Conservation (phyloP, 768 basidiomycete genomes). For the Tremella fuciformis region DNA sequence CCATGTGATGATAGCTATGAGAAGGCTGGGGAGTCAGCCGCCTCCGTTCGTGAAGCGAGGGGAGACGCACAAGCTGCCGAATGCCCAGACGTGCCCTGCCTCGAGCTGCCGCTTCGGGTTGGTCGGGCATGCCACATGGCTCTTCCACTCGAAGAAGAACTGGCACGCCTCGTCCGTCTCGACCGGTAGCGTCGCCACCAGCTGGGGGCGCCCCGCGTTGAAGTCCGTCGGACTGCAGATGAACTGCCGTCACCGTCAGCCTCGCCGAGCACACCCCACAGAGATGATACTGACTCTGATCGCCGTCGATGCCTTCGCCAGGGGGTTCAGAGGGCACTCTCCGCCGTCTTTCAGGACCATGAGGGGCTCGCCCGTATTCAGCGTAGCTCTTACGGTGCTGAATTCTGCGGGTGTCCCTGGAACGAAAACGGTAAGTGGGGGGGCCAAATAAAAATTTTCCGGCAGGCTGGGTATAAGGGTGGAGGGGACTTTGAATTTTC, state of each 20-base stretch:
- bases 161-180: slow-evolving; percentile 67
- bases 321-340: slow-evolving; percentile 58
- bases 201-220: slow-evolving; percentile 58
- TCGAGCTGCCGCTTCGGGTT: slow-evolving; percentile 56
- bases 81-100: slow-evolving; percentile 58
- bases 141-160: slow-evolving; percentile 80
- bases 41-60: not conserved
- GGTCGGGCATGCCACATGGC: slow-evolving; percentile 75
- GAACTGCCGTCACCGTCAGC: slow-evolving; percentile 56
- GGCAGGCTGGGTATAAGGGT: too few relatives aligned
- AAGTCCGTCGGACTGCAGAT: slow-evolving; percentile 69
- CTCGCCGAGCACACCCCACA: not conserved
- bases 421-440: too few relatives aligned
- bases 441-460: too few relatives aligned
- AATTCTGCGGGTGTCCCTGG: too few relatives aligned
- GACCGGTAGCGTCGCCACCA: slow-evolving; percentile 66
- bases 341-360: slow-evolving; percentile 66
- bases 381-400: too few relatives aligned
- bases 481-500: too few relatives aligned
- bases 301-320: slow-evolving; percentile 62
- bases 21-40: slow-evolving; percentile 54
- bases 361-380: slow-evolving; percentile 57
- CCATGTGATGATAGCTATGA: slow-evolving; percentile 64
- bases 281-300: slow-evolving; percentile 52
- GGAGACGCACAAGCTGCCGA: slow-evolving; percentile 62